Percentiles rank a stretch among this genome's conserved stretches.
phyloP scores from a whole-genome alignment of 129 eudicot genomes.

The Flaveria brownii region DNA sequence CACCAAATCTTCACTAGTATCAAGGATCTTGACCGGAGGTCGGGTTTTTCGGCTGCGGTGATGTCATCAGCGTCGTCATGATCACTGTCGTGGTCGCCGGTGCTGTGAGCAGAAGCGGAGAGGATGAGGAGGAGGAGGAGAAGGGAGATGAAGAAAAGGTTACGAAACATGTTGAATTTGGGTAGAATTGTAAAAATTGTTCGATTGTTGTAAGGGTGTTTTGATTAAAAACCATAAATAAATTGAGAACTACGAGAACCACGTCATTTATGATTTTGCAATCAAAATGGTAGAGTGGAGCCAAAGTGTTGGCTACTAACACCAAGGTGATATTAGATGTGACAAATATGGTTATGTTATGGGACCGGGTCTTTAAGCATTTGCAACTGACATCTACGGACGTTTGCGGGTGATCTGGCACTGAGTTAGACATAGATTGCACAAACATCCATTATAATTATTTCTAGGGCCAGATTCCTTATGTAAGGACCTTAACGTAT shows the following conservation, averaged over 20 bases:
- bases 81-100: constrained; percentile 17
- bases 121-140: constrained; percentile 40
- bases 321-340: neutral
- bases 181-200: neutral
- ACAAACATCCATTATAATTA: too few relatives aligned
- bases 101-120: constrained; percentile 58
- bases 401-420: too few relatives aligned
- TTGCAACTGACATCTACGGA: too few relatives aligned
- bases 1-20: constrained; percentile 80
- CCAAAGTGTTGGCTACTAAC: neutral
- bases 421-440: too few relatives aligned
- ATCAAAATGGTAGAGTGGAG: neutral
- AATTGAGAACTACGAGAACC: neutral
- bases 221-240: too few relatives aligned
- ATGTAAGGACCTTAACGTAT: too few relatives aligned
- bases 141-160: constrained; percentile 33
- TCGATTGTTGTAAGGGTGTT: too few relatives aligned
- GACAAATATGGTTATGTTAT: neutral
- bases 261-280: neutral
- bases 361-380: neutral
- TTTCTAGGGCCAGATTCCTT: too few relatives aligned
- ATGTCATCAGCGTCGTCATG: neutral
- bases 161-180: constrained; percentile 31
- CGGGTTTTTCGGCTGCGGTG: constrained; percentile 36
- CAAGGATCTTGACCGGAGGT: constrained; percentile 53